Evolutionary conservation across 1,139 yeast species (phyloP), one percentile per base, ranked within the genome.

Genomic region (Protomyces arabidopsidicola): DNA sequence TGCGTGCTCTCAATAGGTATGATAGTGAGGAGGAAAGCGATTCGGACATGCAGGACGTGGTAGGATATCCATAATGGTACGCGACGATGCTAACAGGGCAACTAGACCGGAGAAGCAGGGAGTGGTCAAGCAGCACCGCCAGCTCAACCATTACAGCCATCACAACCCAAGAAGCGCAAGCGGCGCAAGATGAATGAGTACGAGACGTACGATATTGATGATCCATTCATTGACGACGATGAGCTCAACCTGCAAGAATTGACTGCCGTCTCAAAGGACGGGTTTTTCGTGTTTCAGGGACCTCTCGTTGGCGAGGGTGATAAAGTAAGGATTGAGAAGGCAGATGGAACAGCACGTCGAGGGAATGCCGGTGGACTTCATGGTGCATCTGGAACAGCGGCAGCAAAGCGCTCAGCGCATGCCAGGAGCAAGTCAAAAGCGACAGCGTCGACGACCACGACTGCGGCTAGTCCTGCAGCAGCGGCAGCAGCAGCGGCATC

Each of bases 201-300:
- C 61, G 73, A 69, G 8, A 90, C 90, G 72, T 95, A 95, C 74
- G 98, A 95, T 73, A 80, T 84, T 63, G 86, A 88, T 67, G 99
- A 95, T 75, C 98, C 98, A 1, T 95, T 95, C 72, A 93, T 95
- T 67, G 99, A 95, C 76, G 98, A 95, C 74, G 83, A 88, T 34
- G 99, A 93, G 75, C 78, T 90, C 71, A 83, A 85, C 67, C 88
- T 95, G 88, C 98, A 93, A 74, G 97, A 91, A 73, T 95, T 88
- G 70, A 85, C 96, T 9, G 93, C 95, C 1, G 84, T 95, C 1
- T 90, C 97, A 0, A 88, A 88, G 69, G 98, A 93, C 72, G 98
- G 98, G 1, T 95, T 93, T 74, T 95, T 93, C 71, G 97, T 95
- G 0, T 95, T 86, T 74, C 89, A 91, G 79, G 99, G 99, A 0